Conservation (phyloP, 169 alveolate genomes). For the Cyclospora cayetanensis region DNA sequence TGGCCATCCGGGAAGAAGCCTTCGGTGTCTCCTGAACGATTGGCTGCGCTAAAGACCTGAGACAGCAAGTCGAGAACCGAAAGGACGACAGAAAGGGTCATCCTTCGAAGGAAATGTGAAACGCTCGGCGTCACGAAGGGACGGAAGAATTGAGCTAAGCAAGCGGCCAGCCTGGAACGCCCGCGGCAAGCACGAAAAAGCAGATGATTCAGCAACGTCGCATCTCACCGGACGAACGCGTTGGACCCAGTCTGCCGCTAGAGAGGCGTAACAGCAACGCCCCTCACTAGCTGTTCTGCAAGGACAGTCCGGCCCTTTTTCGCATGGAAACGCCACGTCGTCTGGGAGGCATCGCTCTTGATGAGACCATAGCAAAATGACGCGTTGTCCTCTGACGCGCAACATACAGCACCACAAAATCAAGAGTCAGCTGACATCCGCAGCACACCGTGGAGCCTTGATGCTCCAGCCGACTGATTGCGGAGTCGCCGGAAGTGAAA, state of each 20-base stretch:
- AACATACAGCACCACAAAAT: neutral
- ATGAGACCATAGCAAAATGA: slow-evolving; percentile 17
- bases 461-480: neutral
- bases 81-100: neutral
- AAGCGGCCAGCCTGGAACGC: slow-evolving; percentile 9
- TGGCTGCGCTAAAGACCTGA: neutral
- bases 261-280: neutral
- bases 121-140: neutral
- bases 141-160: neutral
- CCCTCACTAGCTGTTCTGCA: neutral
- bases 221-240: neutral
- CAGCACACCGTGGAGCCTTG: neutral
- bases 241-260: neutral
- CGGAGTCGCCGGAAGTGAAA: neutral
- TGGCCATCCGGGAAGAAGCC: neutral
- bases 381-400: slow-evolving; percentile 22
- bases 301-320: neutral
- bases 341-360: slow-evolving; percentile 39
- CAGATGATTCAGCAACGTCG: neutral
- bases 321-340: neutral
- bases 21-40: neutral
- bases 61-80: neutral
- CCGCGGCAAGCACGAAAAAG: neutral
- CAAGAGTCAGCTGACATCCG: neutral
- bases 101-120: neutral